A percentile compares a stretch with the other conserved stretches of the same genome.
Evolutionary conservation across 2,329 filamentous ascomycete species (phyloP).

Genomic region (Simplicillium sp.): DNA sequence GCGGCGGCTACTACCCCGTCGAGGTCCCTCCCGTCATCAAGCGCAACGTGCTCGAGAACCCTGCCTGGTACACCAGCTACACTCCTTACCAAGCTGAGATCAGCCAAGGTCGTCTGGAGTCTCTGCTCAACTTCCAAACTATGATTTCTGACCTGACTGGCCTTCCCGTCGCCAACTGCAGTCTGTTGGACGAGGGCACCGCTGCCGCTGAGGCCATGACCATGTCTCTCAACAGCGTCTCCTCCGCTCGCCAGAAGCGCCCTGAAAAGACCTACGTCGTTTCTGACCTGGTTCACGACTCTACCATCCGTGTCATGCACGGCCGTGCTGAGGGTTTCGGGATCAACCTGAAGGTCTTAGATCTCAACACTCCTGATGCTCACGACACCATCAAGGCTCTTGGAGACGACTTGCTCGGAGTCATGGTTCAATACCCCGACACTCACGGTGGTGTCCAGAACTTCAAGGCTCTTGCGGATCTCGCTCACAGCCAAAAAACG

Average conservation of each 20-base stretch:
- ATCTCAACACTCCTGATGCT: constrained; percentile 55
- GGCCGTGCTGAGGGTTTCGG: constrained; percentile 88
- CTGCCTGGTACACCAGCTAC: constrained; percentile 96
- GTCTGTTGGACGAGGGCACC: constrained; percentile 81
- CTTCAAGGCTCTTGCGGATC: constrained; percentile 63
- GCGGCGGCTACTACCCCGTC: constrained; percentile 82
- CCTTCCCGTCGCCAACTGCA: constrained; percentile 82
- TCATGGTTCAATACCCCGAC: constrained; percentile 91
- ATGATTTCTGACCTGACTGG: constrained; percentile 82
- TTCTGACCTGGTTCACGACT: constrained; percentile 71
- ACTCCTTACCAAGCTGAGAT: constrained; percentile 97
- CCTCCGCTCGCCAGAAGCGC: constrained; percentile 62
- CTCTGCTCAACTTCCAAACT: constrained; percentile 91
- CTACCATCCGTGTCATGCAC: constrained; percentile 74
- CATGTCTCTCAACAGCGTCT: constrained; percentile 69
- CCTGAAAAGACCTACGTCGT: constrained; percentile 75
- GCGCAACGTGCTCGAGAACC: constrained; percentile 84
- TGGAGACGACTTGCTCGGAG: constrained; percentile 76
- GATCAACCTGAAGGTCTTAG: constrained; percentile 64
- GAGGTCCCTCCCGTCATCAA: constrained; percentile 83
- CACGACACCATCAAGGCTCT: constrained; percentile 60
- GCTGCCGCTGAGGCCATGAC: constrained; percentile 96
- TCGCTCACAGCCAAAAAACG: constrained; percentile 67
- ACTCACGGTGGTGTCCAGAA: constrained; percentile 73
- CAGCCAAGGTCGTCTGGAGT: constrained; percentile 88